A percentile compares a stretch with the other conserved stretches of the same genome.
These are phyloP conservation scores for Candida berthetii DNA, from an alignment of 805 yeast species.

Conservation along the genomic window DNA sequence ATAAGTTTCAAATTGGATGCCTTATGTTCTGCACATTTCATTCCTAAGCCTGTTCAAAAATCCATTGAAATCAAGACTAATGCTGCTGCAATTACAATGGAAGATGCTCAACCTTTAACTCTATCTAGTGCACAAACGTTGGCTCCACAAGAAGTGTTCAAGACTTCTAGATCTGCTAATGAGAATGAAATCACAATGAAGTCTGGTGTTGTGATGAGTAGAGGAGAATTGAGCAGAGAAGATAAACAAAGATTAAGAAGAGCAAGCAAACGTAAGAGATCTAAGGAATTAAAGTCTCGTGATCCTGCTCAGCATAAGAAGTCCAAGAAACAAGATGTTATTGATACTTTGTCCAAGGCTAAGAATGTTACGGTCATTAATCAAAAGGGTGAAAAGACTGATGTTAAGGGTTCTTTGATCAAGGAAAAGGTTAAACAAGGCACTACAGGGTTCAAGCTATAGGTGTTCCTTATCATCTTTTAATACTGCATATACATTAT, in stretches of 20 bases:
- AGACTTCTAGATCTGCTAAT: constrained; percentile 36
- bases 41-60: constrained; percentile 85
- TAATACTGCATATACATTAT: too few species aligned
- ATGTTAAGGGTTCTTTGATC: constrained; percentile 61
- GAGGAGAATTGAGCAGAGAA: constrained; percentile 75
- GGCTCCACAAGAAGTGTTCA: constrained; percentile 94
- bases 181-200: constrained; percentile 62
- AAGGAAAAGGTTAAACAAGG: constrained; percentile 28
- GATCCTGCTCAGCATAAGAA: constrained; percentile 34
- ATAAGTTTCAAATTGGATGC: constrained; percentile 77
- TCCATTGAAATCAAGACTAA: constrained; percentile 77
- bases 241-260: constrained; percentile 85
- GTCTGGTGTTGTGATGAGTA: constrained; percentile 75
- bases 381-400: constrained; percentile 68
- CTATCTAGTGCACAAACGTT: constrained; percentile 65
- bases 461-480: too few species aligned
- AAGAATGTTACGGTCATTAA: constrained; percentile 77
- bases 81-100: constrained; percentile 81
- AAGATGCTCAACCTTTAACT: constrained; percentile 92
- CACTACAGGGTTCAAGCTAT: constrained; percentile 15
- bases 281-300: constrained; percentile 39
- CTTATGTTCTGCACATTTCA: constrained; percentile 87
- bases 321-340: constrained; percentile 54
- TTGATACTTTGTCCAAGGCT: constrained; percentile 64
- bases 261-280: constrained; percentile 75